Evolutionary conservation across 2,329 filamentous ascomycete species (phyloP).

Genomic region (Scleromitrula shiraiana): DNA sequence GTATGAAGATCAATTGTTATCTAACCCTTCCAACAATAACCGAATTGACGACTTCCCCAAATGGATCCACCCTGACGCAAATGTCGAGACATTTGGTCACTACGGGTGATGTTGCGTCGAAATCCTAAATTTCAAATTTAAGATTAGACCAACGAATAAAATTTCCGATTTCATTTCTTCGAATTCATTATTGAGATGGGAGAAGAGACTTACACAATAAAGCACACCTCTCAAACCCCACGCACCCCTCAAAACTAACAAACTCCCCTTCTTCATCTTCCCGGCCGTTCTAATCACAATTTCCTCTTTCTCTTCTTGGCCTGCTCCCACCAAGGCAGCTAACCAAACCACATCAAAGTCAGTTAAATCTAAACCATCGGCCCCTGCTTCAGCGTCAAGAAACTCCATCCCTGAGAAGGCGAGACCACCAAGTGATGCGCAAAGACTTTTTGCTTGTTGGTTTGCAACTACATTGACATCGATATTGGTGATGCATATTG

Average conservation of each 20-base stretch:
- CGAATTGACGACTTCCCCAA: constrained; percentile 42
- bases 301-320: constrained; percentile 34
- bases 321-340: constrained; percentile 40
- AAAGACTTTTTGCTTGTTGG: constrained; percentile 26
- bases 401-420: constrained; percentile 31
- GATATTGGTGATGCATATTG: constrained; percentile 29
- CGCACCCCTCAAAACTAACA: constrained; percentile 40
- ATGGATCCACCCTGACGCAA: constrained; percentile 39
- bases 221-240: constrained; percentile 37
- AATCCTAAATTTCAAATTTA: constrained; percentile 25
- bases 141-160: no score
- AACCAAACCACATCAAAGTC: constrained; percentile 40
- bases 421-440: constrained; percentile 27
- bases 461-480: constrained; percentile 34
- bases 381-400: constrained; percentile 29
- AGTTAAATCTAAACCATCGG: constrained; percentile 21
- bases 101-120: constrained; percentile 32
- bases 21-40: constrained; percentile 33
- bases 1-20: no score
- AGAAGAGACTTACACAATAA: constrained; percentile 36
- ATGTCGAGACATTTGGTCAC: constrained; percentile 33
- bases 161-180: neutral
- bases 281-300: constrained; percentile 32
- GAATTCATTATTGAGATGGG: neutral
- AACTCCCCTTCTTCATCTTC: constrained; percentile 35